A percentile compares a stretch with the other conserved stretches of the same genome.
Conservation (phyloP, 441 rosid species). For the Populus trichocarpa region DNA sequence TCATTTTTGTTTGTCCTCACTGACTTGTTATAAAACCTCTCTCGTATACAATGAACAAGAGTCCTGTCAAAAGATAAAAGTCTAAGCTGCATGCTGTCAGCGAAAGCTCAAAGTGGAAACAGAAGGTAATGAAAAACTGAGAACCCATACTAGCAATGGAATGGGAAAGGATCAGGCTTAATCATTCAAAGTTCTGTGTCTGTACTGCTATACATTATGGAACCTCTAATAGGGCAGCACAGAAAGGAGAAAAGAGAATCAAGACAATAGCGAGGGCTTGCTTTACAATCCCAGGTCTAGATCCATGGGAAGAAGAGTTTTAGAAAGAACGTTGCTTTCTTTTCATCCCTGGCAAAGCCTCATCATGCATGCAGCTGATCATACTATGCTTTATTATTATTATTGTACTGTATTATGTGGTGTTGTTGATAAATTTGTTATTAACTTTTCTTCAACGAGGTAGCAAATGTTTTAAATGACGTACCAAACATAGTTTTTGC, state of each 20-base stretch:
- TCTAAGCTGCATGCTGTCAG: not conserved
- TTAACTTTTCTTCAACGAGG: not conserved
- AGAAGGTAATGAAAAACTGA: not conserved
- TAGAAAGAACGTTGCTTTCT: not conserved
- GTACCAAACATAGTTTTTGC: not conserved
- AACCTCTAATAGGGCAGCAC: not conserved
- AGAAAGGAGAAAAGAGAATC: not conserved
- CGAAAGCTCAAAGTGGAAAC: not conserved
- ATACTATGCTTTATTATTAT: not conserved
- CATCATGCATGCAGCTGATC: not conserved
- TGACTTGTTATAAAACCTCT: not conserved
- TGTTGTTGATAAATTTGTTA: not conserved
- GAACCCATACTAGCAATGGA: not conserved
- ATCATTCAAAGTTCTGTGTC: not conserved
- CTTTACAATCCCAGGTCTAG: not conserved
- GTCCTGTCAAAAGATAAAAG: not conserved
- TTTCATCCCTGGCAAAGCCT: not conserved
- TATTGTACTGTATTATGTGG: too few species aligned
- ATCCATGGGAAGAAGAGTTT: not conserved
- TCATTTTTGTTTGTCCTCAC: not conserved
- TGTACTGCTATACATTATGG: not conserved
- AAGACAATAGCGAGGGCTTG: not conserved
- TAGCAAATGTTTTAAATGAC: not conserved
- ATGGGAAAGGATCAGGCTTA: not conserved
- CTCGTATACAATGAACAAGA: not conserved